These are phyloP conservation scores for Spatholobus suberectus DNA, from an alignment of 306 rosid species.

Conservation along the genomic window DNA sequence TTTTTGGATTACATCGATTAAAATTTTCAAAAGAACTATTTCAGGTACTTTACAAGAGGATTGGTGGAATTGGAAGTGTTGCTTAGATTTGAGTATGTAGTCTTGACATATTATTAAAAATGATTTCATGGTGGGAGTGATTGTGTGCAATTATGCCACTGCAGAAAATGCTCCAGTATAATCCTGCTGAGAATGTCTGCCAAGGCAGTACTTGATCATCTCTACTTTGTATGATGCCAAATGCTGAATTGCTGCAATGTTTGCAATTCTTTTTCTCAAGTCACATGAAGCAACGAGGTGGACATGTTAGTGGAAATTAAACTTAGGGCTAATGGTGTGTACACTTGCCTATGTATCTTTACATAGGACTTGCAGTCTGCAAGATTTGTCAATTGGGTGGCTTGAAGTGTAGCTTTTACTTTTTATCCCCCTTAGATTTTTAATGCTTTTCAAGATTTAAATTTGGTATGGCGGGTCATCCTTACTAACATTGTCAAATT, in stretches of 20 bases:
- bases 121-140: too few species aligned
- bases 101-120: too few species aligned
- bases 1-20: too few species aligned
- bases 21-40: too few species aligned
- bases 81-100: too few species aligned
- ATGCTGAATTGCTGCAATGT: slow-evolving; percentile 26
- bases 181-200: too few species aligned
- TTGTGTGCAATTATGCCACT: too few species aligned
- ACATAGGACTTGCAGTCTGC: neutral
- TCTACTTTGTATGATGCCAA: slow-evolving; percentile 15
- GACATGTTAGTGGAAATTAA: slow-evolving; percentile 5
- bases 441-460: slow-evolving; percentile 17
- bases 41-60: too few species aligned
- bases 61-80: too few species aligned
- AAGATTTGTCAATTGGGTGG: slow-evolving; percentile 3
- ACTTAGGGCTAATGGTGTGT: slow-evolving; percentile 11
- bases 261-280: slow-evolving; percentile 37
- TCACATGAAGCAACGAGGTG: slow-evolving; percentile 11
- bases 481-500: slow-evolving; percentile 14
- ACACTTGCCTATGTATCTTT: slow-evolving; percentile 7
- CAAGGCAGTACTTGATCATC: too few species aligned
- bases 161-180: too few species aligned
- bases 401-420: slow-evolving; percentile 17
- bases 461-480: neutral
- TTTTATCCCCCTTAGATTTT: neutral